Evolutionary conservation across 345 rosid species (phyloP).

Genomic region (Camelina sativa): DNA sequence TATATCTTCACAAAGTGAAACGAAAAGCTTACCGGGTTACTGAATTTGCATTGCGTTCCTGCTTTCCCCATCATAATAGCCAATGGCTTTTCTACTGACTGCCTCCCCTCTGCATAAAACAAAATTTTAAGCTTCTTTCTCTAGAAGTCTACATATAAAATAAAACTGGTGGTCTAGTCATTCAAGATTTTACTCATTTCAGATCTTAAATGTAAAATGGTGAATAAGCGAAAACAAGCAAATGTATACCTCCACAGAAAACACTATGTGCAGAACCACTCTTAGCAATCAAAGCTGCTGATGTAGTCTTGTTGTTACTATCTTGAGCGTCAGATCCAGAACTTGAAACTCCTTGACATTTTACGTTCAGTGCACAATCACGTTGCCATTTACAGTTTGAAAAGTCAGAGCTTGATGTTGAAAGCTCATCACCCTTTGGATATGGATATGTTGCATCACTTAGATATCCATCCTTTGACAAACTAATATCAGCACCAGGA

Average conservation of each 20-base stretch:
- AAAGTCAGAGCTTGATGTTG: constrained; percentile 57
- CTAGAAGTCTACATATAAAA: not conserved
- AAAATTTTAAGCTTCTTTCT: constrained; percentile 32
- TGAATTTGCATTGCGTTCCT: constrained; percentile 42
- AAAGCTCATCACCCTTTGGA: constrained; percentile 56
- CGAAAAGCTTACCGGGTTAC: constrained; percentile 49
- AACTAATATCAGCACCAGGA: constrained; percentile 40
- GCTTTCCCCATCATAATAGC: constrained; percentile 43
- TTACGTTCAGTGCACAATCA: constrained; percentile 32
- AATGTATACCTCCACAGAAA: constrained; percentile 49
- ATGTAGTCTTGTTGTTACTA: constrained; percentile 30
- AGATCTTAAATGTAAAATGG: constrained; percentile 17
- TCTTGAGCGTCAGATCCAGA: constrained; percentile 42
- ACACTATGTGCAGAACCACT: constrained; percentile 41
- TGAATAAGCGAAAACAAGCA: constrained; percentile 29
- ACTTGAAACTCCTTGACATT: constrained; percentile 39
- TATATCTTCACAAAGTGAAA: constrained; percentile 22
- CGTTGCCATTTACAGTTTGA: constrained; percentile 46
- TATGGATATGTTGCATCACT: constrained; percentile 53
- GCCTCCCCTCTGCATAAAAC: constrained; percentile 53
- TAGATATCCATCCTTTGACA: constrained; percentile 45
- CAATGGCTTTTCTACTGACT: constrained; percentile 43
- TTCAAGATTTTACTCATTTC: constrained; percentile 11
- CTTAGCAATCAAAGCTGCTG: constrained; percentile 49
- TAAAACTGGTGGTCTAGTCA: constrained; percentile 17